Evolutionary conservation across 1,284 basidiomycete species (phyloP).

Genomic region (Phaffia rhodozyma): DNA sequence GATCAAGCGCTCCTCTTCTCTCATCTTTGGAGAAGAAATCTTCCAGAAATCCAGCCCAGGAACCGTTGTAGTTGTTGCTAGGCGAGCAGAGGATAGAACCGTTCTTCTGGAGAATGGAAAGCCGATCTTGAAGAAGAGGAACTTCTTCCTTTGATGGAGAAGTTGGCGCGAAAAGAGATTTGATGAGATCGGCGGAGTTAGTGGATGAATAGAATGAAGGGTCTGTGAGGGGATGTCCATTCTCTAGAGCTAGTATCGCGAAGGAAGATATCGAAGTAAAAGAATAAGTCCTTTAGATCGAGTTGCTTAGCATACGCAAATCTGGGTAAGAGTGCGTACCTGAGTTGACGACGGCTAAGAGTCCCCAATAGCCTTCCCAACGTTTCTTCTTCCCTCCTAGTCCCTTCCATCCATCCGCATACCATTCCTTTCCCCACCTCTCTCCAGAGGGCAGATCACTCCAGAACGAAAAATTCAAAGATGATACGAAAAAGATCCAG

Average conservation of each 20-base stretch:
- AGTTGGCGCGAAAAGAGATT: slow-evolving; percentile 52
- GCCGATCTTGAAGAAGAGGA: slow-evolving; percentile 54
- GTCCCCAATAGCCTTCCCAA: slow-evolving; percentile 67
- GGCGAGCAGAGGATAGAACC: slow-evolving; percentile 48
- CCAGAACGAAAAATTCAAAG: slow-evolving; percentile 78
- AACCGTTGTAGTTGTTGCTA: slow-evolving; percentile 52
- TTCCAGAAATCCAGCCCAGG: slow-evolving; percentile 52
- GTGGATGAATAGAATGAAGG: slow-evolving; percentile 60
- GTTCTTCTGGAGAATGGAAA: slow-evolving; percentile 57
- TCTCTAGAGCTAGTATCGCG: slow-evolving; percentile 43
- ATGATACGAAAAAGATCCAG: slow-evolving; percentile 73
- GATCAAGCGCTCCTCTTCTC: slow-evolving; percentile 50
- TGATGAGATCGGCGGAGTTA: slow-evolving; percentile 46
- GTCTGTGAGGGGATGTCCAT: slow-evolving; percentile 58
- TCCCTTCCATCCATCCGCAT: slow-evolving; percentile 48
- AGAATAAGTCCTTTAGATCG: neutral
- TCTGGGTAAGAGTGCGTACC: slow-evolving; percentile 38
- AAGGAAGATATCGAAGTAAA: no score
- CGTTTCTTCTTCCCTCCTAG: slow-evolving; percentile 35
- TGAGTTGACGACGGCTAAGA: slow-evolving; percentile 61
- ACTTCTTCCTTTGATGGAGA: slow-evolving; percentile 47
- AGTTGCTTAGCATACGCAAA: neutral
- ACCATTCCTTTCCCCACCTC: slow-evolving; percentile 62
- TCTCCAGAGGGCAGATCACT: slow-evolving; percentile 50
- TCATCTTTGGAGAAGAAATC: slow-evolving; percentile 42